Evolutionary conservation across 2,329 filamentous ascomycete species (phyloP).

Genomic region (Pseudogymnoascus sp.): DNA sequence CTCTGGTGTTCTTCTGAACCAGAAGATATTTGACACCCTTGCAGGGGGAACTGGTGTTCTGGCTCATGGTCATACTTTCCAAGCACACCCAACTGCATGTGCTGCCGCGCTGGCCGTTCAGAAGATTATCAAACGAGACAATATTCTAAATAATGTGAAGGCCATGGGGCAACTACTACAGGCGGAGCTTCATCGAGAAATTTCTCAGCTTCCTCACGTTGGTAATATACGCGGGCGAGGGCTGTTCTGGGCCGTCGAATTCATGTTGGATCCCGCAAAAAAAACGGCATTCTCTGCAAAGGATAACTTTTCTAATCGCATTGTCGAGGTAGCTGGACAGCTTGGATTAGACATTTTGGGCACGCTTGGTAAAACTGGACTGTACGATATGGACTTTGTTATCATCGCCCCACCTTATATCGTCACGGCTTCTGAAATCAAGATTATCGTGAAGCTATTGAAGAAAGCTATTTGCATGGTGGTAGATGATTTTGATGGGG

Average conservation of each 20-base stretch:
- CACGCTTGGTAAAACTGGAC: neutral
- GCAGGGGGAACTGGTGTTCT: slow-evolving; percentile 12
- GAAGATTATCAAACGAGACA: slow-evolving; percentile 44
- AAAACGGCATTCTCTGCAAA: slow-evolving; percentile 22
- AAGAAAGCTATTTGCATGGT: neutral
- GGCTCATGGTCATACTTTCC: neutral
- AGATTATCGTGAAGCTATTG: neutral
- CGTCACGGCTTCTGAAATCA: neutral
- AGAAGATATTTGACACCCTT: slow-evolving; percentile 34
- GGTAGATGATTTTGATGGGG: neutral
- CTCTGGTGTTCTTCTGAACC: slow-evolving; percentile 46
- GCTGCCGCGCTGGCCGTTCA: slow-evolving; percentile 32
- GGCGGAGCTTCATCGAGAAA: slow-evolving; percentile 30
- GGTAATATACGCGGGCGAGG: slow-evolving; percentile 50
- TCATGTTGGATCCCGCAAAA: slow-evolving; percentile 32
- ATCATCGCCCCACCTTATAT: slow-evolving; percentile 6
- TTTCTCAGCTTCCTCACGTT: slow-evolving; percentile 38
- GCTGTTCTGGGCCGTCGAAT: slow-evolving; percentile 44
- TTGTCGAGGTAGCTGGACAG: neutral
- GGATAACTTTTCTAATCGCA: neutral
- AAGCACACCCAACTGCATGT: slow-evolving; percentile 1
- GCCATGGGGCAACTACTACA: slow-evolving; percentile 41
- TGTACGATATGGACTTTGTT: neutral
- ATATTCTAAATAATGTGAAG: slow-evolving; percentile 47
- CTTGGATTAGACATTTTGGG: slow-evolving; percentile 4